Percentiles rank a stretch among this genome's conserved stretches.
Conservation (phyloP, 1,139 yeast genomes). For the Pichia sp. region DNA sequence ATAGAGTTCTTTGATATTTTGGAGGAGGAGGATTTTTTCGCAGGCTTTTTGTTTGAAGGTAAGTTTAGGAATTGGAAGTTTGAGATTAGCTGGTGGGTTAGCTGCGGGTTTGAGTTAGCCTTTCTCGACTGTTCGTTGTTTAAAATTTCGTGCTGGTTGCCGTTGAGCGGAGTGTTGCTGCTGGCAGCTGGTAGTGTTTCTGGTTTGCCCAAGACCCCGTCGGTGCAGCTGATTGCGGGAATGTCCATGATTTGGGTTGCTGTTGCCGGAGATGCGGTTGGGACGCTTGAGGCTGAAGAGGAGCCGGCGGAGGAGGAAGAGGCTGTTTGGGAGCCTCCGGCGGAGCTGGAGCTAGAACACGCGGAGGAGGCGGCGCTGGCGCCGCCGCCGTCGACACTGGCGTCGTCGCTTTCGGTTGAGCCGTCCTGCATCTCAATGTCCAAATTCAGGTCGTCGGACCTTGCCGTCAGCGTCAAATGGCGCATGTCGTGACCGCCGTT, state of each 20-base stretch:
- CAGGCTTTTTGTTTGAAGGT: conserved; percentile 1
- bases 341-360: neutral
- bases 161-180: neutral
- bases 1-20: neutral
- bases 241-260: neutral
- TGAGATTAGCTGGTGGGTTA: conserved; percentile 1
- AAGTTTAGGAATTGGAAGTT: conserved; percentile 7
- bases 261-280: neutral
- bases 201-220: too few species aligned
- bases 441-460: neutral
- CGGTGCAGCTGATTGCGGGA: too few species aligned
- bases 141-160: neutral
- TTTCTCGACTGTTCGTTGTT: neutral
- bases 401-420: neutral
- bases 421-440: conserved; percentile 1
- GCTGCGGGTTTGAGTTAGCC: neutral
- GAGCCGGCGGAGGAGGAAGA: neutral
- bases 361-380: neutral
- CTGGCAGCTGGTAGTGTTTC: too few species aligned
- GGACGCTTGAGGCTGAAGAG: neutral
- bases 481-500: neutral
- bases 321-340: neutral
- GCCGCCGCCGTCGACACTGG: too few species aligned
- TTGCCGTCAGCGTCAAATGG: neutral
- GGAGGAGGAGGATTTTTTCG: neutral